Evolutionary conservation across 208 protist genomes (phyloP).

Genomic region (Leishmania lainsoni): DNA sequence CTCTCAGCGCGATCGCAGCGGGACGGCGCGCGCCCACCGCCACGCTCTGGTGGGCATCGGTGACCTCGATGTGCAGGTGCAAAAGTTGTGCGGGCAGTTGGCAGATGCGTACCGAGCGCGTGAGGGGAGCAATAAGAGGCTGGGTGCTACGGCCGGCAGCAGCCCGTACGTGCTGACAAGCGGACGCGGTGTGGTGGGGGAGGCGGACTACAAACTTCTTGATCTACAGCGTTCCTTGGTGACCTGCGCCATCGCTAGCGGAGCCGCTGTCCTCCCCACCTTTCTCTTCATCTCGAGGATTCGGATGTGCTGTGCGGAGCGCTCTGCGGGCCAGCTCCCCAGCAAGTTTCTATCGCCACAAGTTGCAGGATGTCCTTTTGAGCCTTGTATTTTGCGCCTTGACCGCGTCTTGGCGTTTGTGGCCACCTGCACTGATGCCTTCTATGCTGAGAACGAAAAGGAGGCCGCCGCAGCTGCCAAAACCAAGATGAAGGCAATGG

Average conservation of each 20-base stretch:
- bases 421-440: slow-evolving; percentile 71
- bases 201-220: slow-evolving; percentile 90
- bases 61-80: slow-evolving; percentile 75
- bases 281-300: slow-evolving; percentile 89
- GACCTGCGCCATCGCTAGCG: slow-evolving; percentile 26
- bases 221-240: slow-evolving; percentile 71
- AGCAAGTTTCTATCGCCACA: slow-evolving; percentile 80
- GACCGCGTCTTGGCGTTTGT: slow-evolving; percentile 76
- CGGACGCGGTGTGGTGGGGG: slow-evolving; percentile 78
- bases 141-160: background rate
- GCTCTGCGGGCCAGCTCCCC: slow-evolving; percentile 78
- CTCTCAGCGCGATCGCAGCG: slow-evolving; percentile 66
- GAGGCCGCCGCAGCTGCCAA: slow-evolving; percentile 16
- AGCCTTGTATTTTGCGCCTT: slow-evolving; percentile 68
- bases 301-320: slow-evolving; percentile 84
- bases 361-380: slow-evolving; percentile 76
- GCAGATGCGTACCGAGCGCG: slow-evolving; percentile 33
- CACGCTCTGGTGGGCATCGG: slow-evolving; percentile 60
- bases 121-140: background rate
- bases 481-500: slow-evolving; percentile 1
- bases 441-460: slow-evolving; percentile 33
- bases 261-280: slow-evolving; percentile 33
- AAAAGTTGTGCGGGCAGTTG: slow-evolving; percentile 50
- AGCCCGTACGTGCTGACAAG: slow-evolving; percentile 66
- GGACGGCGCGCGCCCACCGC: slow-evolving; percentile 60